These are phyloP conservation scores for Eutreptiella sp. DNA, from an alignment of 208 protist genomes.

Conservation along the genomic window DNA sequence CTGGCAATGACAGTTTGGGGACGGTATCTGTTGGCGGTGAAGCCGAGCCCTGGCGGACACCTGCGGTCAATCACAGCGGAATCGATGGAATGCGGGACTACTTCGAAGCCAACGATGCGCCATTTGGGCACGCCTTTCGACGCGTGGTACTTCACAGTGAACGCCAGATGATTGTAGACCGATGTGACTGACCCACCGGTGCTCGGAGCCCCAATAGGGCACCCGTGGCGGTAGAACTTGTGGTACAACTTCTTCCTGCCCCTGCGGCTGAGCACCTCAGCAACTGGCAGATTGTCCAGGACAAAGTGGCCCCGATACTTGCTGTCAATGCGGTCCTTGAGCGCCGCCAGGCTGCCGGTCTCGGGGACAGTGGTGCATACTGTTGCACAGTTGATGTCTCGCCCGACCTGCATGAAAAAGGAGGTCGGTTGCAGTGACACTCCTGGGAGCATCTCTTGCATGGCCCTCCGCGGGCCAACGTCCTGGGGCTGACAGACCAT, in stretches of 20 bases:
- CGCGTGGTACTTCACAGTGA: slow-evolving; percentile 42
- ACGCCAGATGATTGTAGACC: slow-evolving; percentile 54
- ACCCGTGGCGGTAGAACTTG: slow-evolving; percentile 11
- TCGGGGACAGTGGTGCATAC: too few species aligned
- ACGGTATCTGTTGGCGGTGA: not conserved
- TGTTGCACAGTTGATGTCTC: slow-evolving; percentile 35
- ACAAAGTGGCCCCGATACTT: slow-evolving; percentile 13
- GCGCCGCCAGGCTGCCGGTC: too few species aligned
- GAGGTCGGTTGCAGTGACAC: slow-evolving; percentile 67
- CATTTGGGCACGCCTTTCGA: too few species aligned
- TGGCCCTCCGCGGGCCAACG: slow-evolving; percentile 50
- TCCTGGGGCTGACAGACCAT: slow-evolving; percentile 35
- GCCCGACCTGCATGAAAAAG: slow-evolving; percentile 36
- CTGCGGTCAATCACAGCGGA: not conserved
- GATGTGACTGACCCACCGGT: slow-evolving; percentile 11
- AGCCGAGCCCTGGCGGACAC: not conserved
- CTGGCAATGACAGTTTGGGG: too few species aligned
- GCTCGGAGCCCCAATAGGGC: slow-evolving; percentile 16
- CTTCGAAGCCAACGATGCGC: slow-evolving; percentile 29
- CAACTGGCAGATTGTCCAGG: slow-evolving; percentile 27
- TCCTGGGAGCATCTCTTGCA: slow-evolving; percentile 69
- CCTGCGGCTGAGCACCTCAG: too few species aligned
- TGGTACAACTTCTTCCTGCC: too few species aligned
- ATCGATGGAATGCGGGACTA: slow-evolving; percentile 25
- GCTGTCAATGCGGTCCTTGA: slow-evolving; percentile 18